Percentiles rank a stretch among this genome's conserved stretches.
Conservation (phyloP, 2,329 filamentous ascomycete species). For the Venturia oleaginea region DNA sequence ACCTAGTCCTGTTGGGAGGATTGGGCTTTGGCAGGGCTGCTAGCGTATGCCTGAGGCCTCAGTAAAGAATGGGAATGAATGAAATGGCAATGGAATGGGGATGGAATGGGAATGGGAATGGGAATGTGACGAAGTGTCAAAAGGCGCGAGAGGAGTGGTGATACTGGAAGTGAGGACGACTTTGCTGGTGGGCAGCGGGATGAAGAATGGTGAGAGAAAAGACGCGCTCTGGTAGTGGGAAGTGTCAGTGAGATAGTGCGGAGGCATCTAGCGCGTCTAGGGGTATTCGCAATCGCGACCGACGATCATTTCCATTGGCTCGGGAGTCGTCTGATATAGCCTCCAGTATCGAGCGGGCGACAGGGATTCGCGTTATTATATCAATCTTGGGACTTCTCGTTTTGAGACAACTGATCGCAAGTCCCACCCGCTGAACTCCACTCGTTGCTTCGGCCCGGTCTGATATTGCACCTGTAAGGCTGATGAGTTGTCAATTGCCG, state of each 20-base stretch:
- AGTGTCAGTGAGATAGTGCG: neutral
- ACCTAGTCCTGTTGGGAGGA: neutral
- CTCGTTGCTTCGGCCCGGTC: neutral
- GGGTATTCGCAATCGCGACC: neutral
- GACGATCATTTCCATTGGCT: neutral
- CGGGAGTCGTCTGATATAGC: neutral
- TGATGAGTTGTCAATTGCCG: neutral
- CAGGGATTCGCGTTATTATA: neutral
- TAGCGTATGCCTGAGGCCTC: neutral
- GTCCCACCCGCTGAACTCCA: neutral
- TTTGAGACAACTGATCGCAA: neutral
- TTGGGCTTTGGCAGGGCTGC: constrained; percentile 3
- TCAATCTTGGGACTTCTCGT: too few species aligned
- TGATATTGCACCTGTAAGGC: neutral
- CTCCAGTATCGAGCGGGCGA: neutral
- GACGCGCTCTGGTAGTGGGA: neutral
- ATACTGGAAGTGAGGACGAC: too few species aligned
- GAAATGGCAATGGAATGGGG: neutral
- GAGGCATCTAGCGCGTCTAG: neutral
- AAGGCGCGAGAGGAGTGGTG: neutral
- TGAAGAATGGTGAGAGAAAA: neutral
- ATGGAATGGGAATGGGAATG: neutral
- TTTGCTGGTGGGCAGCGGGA: neutral
- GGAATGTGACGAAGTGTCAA: neutral
- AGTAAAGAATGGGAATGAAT: neutral